Percentiles rank a stretch among this genome's conserved stretches.
phyloP scores from a whole-genome alignment of 352 stramenopile genomes.

The Pythium periplocum region DNA sequence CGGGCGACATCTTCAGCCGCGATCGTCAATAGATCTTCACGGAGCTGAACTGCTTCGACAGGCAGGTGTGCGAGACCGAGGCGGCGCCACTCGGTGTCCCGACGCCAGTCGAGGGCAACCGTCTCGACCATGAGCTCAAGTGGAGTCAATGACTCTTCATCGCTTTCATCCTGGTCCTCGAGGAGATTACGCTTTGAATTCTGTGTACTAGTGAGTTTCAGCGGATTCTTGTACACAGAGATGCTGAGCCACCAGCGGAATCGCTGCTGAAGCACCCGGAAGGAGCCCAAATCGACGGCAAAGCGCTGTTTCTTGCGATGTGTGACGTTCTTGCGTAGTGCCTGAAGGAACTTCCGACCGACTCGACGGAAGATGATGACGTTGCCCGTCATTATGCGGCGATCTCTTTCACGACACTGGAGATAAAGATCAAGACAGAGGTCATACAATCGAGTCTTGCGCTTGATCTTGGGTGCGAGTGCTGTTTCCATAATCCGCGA shows the following conservation, averaged over 20 bases:
- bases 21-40: conserved; percentile 13
- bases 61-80: conserved; percentile 13
- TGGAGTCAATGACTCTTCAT: not conserved
- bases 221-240: conserved; percentile 21
- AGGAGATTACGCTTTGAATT: not conserved
- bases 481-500: conserved; percentile 31
- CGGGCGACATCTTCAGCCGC: conserved; percentile 8
- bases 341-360: conserved; percentile 12
- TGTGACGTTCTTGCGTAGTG: conserved; percentile 10
- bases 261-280: conserved; percentile 18
- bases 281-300: conserved; percentile 23
- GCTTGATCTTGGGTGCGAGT: conserved; percentile 25
- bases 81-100: conserved; percentile 24
- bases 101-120: conserved; percentile 21
- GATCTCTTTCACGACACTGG: conserved; percentile 25
- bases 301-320: conserved; percentile 24
- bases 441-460: conserved; percentile 32
- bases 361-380: conserved; percentile 23
- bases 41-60: conserved; percentile 11
- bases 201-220: not conserved
- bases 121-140: conserved; percentile 6
- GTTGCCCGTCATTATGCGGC: conserved; percentile 20
- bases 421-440: conserved; percentile 28
- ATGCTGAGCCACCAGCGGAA: conserved; percentile 22
- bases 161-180: conserved; percentile 1